Evolutionary conservation across 306 rosid species (phyloP), one percentile per base, ranked within the genome.

Genomic region (Vigna nakashimae): DNA sequence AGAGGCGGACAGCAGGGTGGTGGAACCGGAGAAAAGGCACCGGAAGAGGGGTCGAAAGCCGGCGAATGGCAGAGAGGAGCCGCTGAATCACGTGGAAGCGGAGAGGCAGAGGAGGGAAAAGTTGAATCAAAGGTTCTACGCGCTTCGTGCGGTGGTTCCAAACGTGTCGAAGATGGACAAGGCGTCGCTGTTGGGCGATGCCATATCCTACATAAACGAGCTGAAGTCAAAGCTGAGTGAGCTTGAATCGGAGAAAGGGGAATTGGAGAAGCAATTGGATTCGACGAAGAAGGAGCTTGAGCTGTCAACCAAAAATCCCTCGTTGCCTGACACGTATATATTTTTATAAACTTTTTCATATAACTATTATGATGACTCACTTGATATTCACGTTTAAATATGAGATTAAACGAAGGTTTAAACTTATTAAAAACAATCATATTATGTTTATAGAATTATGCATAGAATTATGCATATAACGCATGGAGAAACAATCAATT

Each of bases 101-200:
- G 98, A 93, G 84, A 80, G 96, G 65, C 96, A 93, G 74, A 78
- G 98, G 64, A 85, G 98, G 53, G 96, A 93, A 87, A 93, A 93
- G 84, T 90, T 89, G 22, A 93, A 93, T 53, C 98, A 93, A 73
- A 87, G 90, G 32, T 93, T 93, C 85, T 93, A 93, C 4, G 87
- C 98, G 1, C 96, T 93, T 32, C 79, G 98, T 20, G 98, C 96
- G 0, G 96, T 93, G 18, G 98, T 93, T 26, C 98, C 94, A 0
- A 93, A 91, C 16, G 98, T 93, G 12, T 91, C 98, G 0, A 93
- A 93, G 79, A 93, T 93, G 98, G 98, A 93, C 87, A 93, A 93
- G 73, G 98, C 98, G 0, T 93, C 98, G 0, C 92, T 93, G 1
- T 85, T 93, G 0, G 98, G 98, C 0, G 96, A 93, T n/a, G 93